Conservation (phyloP, 2,329 filamentous ascomycete species). For the Thermothelomyces thermophilus region DNA sequence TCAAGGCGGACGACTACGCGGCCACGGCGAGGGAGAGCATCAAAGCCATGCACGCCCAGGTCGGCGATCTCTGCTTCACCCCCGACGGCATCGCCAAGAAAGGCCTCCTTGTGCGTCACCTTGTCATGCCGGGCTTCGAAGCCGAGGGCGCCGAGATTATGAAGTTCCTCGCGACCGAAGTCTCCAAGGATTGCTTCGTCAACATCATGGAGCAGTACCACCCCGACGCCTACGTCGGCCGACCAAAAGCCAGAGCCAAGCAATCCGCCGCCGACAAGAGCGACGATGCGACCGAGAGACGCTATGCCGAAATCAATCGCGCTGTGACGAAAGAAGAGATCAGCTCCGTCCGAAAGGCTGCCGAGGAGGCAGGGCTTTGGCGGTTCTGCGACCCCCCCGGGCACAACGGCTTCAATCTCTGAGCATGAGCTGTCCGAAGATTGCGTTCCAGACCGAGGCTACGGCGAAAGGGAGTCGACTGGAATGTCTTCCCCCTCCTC, state of each 20-base stretch:
- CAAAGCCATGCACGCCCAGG: conserved; percentile 72
- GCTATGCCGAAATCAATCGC: conserved; percentile 77
- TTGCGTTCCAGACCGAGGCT: conserved; percentile 1
- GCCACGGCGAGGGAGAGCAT: conserved; percentile 68
- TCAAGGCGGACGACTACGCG: conserved; percentile 74
- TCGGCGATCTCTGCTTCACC: conserved; percentile 78
- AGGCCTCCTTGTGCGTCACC: conserved; percentile 68
- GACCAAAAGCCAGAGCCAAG: conserved; percentile 39
- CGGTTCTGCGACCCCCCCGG: conserved; percentile 62
- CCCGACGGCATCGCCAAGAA: conserved; percentile 72
- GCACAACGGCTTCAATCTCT: conserved; percentile 45
- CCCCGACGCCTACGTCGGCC: conserved; percentile 75
- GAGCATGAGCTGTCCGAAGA: conserved; percentile 24
- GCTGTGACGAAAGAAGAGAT: conserved; percentile 59
- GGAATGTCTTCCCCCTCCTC: too few relatives aligned
- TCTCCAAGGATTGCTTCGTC: conserved; percentile 70
- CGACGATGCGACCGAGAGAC: conserved; percentile 39
- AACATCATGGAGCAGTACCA: conserved; percentile 89
- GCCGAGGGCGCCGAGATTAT: conserved; percentile 69
- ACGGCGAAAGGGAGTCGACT: too few relatives aligned
- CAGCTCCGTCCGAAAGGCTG: conserved; percentile 58
- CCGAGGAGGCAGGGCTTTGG: conserved; percentile 68
- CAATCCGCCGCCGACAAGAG: conserved; percentile 25
- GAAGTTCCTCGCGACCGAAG: conserved; percentile 64
- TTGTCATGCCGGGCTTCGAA: conserved; percentile 79